Conservation (phyloP, 371 early-diverging fungal species). For the Apophysomyces variabilis region DNA sequence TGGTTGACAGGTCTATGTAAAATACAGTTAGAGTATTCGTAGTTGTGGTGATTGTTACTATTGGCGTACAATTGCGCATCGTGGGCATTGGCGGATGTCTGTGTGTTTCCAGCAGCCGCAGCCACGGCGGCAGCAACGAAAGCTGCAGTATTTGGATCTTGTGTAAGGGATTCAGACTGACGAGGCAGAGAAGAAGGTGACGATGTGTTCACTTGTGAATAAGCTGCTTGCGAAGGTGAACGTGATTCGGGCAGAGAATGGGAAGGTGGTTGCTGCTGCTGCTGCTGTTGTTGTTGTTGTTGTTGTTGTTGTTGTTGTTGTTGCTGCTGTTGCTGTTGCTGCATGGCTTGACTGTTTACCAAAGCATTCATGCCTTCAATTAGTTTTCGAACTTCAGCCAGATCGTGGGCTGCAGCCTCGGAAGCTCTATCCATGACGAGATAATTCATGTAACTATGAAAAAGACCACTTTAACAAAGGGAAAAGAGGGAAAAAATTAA, state of each 20-base stretch:
- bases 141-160: slow-evolving; percentile 23
- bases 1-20: neutral
- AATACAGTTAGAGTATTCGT: neutral
- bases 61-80: slow-evolving; percentile 1
- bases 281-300: slow-evolving; percentile 19
- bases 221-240: slow-evolving; percentile 3
- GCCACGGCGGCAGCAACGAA: slow-evolving; percentile 28
- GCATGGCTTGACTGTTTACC: slow-evolving; percentile 40
- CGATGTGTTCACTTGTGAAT: neutral
- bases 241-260: slow-evolving; percentile 7
- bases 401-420: slow-evolving; percentile 54
- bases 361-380: slow-evolving; percentile 58
- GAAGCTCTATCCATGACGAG: slow-evolving; percentile 49
- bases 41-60: no score
- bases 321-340: slow-evolving; percentile 39
- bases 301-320: slow-evolving; percentile 36
- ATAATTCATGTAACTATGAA: slow-evolving; percentile 14
- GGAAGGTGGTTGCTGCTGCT: slow-evolving; percentile 13
- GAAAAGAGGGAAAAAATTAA: neutral
- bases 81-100: neutral
- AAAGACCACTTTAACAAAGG: neutral
- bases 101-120: slow-evolving; percentile 22
- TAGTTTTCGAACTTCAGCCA: slow-evolving; percentile 56
- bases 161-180: neutral
- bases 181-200: neutral